phyloP scores from a whole-genome alignment of 1,284 basidiomycete species.

The Boletus semigastroideus region DNA sequence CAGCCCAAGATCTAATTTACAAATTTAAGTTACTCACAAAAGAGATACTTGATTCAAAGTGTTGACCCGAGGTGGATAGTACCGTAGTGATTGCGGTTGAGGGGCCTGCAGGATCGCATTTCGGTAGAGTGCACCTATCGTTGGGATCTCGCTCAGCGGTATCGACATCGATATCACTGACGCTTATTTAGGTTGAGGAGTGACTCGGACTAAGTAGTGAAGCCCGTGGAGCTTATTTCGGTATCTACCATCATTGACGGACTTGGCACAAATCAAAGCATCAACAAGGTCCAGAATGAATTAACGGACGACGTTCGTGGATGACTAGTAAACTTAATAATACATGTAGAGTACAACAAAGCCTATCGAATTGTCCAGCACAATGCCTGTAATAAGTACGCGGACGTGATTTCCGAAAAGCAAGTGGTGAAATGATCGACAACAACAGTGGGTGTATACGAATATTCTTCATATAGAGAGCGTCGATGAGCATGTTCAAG shows the following conservation, averaged over 20 bases:
- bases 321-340: neutral
- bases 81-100: slow-evolving; percentile 18
- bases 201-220: too few species aligned
- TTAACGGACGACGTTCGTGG: neutral
- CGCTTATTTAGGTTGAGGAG: slow-evolving; percentile 15
- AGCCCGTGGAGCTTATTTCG: too few species aligned
- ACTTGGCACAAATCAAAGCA: neutral
- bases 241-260: too few species aligned
- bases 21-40: slow-evolving; percentile 48
- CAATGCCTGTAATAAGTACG: neutral
- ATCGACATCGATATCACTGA: slow-evolving; percentile 32
- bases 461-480: slow-evolving; percentile 1
- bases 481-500: slow-evolving; percentile 11
- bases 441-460: slow-evolving; percentile 3
- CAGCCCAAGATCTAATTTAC: neutral
- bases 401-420: neutral
- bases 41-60: slow-evolving; percentile 57
- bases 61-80: slow-evolving; percentile 37
- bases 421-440: slow-evolving; percentile 12
- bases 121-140: slow-evolving; percentile 52
- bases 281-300: neutral
- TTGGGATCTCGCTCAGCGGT: slow-evolving; percentile 46
- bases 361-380: neutral
- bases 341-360: slow-evolving; percentile 18
- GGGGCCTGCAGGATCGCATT: slow-evolving; percentile 34